Evolutionary conservation across 148 eudicot genomes (phyloP).

Genomic region (Rhododendron henanense): DNA sequence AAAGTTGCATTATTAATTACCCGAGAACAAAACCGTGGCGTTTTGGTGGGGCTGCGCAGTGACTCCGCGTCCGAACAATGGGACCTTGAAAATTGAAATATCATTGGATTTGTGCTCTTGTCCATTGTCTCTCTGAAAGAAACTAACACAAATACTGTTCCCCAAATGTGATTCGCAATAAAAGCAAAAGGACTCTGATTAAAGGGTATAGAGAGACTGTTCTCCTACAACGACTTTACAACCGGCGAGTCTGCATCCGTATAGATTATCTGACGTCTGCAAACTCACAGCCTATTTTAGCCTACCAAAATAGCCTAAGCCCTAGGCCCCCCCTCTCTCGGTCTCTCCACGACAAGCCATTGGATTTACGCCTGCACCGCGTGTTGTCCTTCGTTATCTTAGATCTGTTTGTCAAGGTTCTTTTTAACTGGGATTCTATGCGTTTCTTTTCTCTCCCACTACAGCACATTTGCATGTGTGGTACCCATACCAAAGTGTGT

Average conservation of each 20-base stretch:
- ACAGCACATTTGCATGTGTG: no score
- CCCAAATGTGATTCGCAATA: not conserved
- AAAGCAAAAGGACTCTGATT: not conserved
- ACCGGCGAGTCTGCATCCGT: not conserved
- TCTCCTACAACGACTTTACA: not conserved
- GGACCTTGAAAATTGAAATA: not conserved
- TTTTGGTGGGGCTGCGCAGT: no score
- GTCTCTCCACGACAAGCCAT: not conserved
- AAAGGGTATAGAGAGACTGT: not conserved
- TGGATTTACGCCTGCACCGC: no score
- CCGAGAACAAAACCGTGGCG: no score
- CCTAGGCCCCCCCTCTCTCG: no score
- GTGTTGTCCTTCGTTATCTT: not conserved
- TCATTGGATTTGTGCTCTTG: not conserved
- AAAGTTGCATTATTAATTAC: no score
- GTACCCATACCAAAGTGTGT: no score
- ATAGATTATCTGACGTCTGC: not conserved
- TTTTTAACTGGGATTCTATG: no score
- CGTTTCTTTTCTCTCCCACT: no score
- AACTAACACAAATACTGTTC: not conserved
- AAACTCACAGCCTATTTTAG: not conserved
- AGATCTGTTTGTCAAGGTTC: no score
- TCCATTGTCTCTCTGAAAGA: not conserved
- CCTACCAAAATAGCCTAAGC: no score
- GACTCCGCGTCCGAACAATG: not conserved